Evolutionary conservation across 768 basidiomycete species (phyloP), one percentile per base, ranked within the genome.

Genomic region (Naganishia antarctica): DNA sequence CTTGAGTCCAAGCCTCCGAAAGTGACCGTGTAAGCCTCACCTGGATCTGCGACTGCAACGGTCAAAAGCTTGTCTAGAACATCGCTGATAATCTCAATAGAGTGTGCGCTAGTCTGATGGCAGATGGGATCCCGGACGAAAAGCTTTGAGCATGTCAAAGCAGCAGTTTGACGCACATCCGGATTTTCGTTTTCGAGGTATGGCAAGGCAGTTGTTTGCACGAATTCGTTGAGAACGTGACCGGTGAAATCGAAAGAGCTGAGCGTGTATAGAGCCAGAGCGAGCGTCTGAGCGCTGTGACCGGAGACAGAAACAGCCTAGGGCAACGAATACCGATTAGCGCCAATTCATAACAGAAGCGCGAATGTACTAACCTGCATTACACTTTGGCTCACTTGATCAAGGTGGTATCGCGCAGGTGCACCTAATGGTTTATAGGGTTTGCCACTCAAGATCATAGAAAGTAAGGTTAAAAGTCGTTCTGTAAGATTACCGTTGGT

Each of bases 51-150:
- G 60, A 96, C 91, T 11, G 89, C 94, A 32, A 97, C 90, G 1
- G 90, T 93, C 61, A 98, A 78, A 13, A 99, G 82, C 77, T 97
- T 98, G 76, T 96, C 92, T 44, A 98, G 82, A n/a, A 98, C 93
- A 68, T 98, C 94, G 76, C 90, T 91, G 73, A 99, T 93, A 64
- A 98, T 87, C 72, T 97, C 91, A 61, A 96, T 94, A 8, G 93
- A 89, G 77, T 97, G 90, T 70, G 87, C 91, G 80, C 91, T 94
- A 11, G 91, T 87, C 78, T 97, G 93, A 70, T 89, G 90, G 75
- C 90, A 92, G 57, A 98, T 96, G 0, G 93, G 92, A 78, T 99
- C 96, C 63, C 87, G 86, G 65, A 92, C 86, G 73, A 98, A 94
- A 15, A 98, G 83, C 48, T 84, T 84, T 71, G 92, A 96, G 74